A percentile compares a stretch with the other conserved stretches of the same genome.
These are phyloP conservation scores for Xylaria scruposa DNA, from an alignment of 495 filamentous ascomycete species.

Conservation along the genomic window DNA sequence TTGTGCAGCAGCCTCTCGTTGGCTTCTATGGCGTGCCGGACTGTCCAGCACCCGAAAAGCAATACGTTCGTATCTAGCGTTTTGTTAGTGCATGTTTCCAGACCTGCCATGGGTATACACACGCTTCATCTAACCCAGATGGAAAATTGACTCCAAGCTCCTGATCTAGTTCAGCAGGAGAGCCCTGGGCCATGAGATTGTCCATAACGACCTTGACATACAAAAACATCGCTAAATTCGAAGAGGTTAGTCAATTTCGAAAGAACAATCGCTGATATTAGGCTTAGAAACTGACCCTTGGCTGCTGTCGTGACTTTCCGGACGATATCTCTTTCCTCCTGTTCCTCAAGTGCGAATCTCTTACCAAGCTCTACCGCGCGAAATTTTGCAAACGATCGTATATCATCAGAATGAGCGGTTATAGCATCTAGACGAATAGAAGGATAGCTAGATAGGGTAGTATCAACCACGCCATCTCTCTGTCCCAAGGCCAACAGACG, in stretches of 20 bases:
- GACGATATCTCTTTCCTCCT: constrained; percentile 19
- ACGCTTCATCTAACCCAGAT: constrained; percentile 9
- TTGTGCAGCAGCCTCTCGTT: constrained; percentile 9
- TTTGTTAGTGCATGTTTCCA: neutral
- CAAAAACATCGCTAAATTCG: constrained; percentile 22
- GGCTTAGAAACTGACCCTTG: constrained; percentile 7
- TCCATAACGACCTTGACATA: constrained; percentile 24
- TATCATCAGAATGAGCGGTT: neutral
- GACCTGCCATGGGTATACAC: neutral
- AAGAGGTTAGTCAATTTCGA: neutral
- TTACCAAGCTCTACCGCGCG: neutral
- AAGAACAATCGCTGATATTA: neutral
- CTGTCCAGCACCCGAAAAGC: constrained; percentile 13
- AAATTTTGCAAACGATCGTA: constrained; percentile 6
- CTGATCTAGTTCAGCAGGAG: neutral
- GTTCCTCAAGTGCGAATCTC: neutral
- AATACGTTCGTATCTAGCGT: constrained; percentile 23
- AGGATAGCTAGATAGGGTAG: neutral
- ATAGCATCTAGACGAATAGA: constrained; percentile 19
- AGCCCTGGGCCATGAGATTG: constrained; percentile 23
- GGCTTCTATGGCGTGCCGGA: neutral
- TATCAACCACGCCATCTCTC: constrained; percentile 22
- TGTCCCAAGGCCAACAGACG: constrained; percentile 22
- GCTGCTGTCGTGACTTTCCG: constrained; percentile 17
- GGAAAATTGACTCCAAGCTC: constrained; percentile 3